These are phyloP conservation scores for Fusarium bulbicola DNA, from an alignment of 2,329 filamentous ascomycete genomes.

Conservation along the genomic window DNA sequence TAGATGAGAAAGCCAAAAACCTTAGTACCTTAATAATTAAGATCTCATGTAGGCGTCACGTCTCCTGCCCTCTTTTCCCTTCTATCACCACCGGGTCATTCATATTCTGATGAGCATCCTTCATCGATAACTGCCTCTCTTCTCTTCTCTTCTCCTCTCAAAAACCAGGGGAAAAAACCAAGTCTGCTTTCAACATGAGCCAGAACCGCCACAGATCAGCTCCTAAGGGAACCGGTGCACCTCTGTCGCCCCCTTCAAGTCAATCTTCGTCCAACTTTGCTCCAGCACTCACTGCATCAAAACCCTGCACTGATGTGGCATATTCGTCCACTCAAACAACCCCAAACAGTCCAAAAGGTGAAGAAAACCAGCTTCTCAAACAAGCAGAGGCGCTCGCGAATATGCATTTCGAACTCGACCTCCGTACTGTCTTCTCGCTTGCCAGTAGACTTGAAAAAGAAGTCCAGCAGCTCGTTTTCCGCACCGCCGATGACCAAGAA, in stretches of 20 bases:
- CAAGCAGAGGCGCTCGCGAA: slow-evolving; percentile 48
- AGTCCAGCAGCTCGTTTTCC: slow-evolving; percentile 39
- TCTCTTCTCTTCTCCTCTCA: neutral
- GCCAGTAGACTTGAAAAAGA: slow-evolving; percentile 45
- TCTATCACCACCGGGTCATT: neutral
- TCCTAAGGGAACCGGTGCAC: slow-evolving; percentile 2
- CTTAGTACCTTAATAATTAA: neutral
- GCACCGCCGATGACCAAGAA: slow-evolving; percentile 41
- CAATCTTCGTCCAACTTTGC: neutral
- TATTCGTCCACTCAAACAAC: neutral
- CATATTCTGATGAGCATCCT: neutral
- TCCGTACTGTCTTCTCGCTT: slow-evolving; percentile 43
- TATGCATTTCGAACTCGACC: slow-evolving; percentile 51
- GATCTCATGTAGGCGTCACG: neutral
- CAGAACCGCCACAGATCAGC: slow-evolving; percentile 26
- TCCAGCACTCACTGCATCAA: neutral
- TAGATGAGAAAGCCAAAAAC: neutral
- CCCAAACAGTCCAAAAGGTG: neutral
- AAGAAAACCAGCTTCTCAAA: slow-evolving; percentile 25
- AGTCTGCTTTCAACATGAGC: slow-evolving; percentile 4
- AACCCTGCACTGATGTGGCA: neutral
- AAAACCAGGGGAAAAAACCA: neutral
- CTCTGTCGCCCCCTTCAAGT: slow-evolving; percentile 1
- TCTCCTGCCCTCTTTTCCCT: neutral
- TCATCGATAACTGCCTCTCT: neutral